Conservation (phyloP, 208 protist species). For the Angomonas ambiguus region DNA sequence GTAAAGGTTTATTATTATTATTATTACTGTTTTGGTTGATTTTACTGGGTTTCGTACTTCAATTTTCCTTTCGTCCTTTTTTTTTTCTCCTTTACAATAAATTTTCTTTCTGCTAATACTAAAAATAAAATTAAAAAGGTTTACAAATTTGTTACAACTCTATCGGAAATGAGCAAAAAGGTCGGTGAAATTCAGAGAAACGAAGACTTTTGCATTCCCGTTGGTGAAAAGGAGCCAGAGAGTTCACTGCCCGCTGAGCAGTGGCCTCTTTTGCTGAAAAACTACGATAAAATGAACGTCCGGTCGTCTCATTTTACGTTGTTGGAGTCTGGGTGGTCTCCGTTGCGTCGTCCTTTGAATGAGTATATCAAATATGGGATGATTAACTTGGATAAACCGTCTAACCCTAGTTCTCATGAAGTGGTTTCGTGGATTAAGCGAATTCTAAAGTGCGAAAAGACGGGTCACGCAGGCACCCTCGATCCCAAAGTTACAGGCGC, state of each 20-base stretch:
- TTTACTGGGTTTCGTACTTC: no score
- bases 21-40: no score
- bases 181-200: slow-evolving; percentile 67
- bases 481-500: slow-evolving; percentile 99
- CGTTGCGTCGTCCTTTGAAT: slow-evolving; percentile 94
- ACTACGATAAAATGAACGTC: slow-evolving; percentile 98
- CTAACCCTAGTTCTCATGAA: slow-evolving; percentile 99
- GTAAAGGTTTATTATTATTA: not conserved
- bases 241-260: slow-evolving; percentile 86
- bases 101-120: no score
- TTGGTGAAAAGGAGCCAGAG: slow-evolving; percentile 44
- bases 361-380: slow-evolving; percentile 99
- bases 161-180: slow-evolving; percentile 66
- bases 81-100: no score
- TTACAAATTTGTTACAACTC: no score
- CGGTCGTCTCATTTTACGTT: slow-evolving; percentile 97
- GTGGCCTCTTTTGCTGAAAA: slow-evolving; percentile 98
- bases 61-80: no score
- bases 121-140: no score
- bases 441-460: slow-evolving; percentile 99
- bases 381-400: slow-evolving; percentile 99
- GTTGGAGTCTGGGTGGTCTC: slow-evolving; percentile 95
- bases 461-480: slow-evolving; percentile 98
- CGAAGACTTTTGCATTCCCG: slow-evolving; percentile 74
- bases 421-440: slow-evolving; percentile 99